phyloP scores from a whole-genome alignment of 768 basidiomycete species.

The Tricholoma matsutake region DNA sequence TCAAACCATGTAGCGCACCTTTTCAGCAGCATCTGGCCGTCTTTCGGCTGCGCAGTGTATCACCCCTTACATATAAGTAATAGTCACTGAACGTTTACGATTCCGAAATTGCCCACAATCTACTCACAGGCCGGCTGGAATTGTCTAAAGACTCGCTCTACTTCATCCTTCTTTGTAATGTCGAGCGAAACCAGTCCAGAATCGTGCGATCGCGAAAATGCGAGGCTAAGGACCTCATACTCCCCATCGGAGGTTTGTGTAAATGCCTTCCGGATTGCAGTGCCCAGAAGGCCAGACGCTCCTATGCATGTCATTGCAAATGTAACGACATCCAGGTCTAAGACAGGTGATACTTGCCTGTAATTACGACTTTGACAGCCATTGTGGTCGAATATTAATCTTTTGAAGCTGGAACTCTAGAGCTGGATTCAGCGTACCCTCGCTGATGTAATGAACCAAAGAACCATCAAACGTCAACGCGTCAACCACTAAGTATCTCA shows the following conservation, averaged over 20 bases:
- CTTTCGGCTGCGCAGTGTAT: slow-evolving; percentile 96
- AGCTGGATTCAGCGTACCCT: too few relatives aligned
- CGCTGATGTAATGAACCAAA: too few relatives aligned
- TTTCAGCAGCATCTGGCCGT: slow-evolving; percentile 89
- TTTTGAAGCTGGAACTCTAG: too few relatives aligned
- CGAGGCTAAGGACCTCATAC: slow-evolving; percentile 62
- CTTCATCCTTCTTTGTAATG: slow-evolving; percentile 54
- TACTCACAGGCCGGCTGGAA: slow-evolving; percentile 70
- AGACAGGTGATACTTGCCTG: slow-evolving; percentile 38
- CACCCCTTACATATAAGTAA: slow-evolving; percentile 52
- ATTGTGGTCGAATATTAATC: not conserved
- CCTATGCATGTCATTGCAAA: slow-evolving; percentile 52
- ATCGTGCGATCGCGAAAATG: slow-evolving; percentile 56
- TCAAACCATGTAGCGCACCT: slow-evolving; percentile 42
- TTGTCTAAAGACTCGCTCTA: slow-evolving; percentile 51
- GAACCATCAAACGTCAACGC: too few relatives aligned
- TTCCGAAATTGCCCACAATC: not conserved
- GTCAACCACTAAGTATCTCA: too few relatives aligned
- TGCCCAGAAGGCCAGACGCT: slow-evolving; percentile 88
- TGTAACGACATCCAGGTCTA: not conserved
- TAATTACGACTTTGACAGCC: slow-evolving; percentile 51
- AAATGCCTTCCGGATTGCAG: slow-evolving; percentile 73
- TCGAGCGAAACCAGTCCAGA: slow-evolving; percentile 59
- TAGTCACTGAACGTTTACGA: not conserved
- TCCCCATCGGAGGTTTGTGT: slow-evolving; percentile 24